These are phyloP conservation scores for Lichtheimia hyalospora DNA, from an alignment of 371 early-diverging fungal genomes.

Conservation along the genomic window DNA sequence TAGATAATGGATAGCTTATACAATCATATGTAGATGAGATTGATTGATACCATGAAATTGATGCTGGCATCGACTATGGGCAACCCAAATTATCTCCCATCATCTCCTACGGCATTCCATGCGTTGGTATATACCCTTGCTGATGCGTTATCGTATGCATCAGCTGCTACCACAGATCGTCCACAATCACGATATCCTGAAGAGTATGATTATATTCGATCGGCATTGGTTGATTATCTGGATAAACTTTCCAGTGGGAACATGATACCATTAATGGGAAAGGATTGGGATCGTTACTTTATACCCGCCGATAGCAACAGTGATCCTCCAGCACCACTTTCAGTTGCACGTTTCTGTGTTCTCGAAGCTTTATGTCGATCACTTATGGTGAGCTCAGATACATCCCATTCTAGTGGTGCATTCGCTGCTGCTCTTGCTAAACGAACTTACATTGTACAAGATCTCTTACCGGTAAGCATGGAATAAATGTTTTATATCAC, in stretches of 20 bases:
- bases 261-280: slow-evolving; percentile 26
- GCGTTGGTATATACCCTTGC: slow-evolving; percentile 43
- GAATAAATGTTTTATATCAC: neutral
- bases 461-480: slow-evolving; percentile 23
- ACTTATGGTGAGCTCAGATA: slow-evolving; percentile 18
- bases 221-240: slow-evolving; percentile 24
- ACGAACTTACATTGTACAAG: slow-evolving; percentile 24
- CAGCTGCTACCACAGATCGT: slow-evolving; percentile 2
- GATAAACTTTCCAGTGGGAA: slow-evolving; percentile 30
- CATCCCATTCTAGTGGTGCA: neutral
- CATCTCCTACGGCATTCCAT: slow-evolving; percentile 39
- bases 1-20: neutral
- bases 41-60: slow-evolving; percentile 25
- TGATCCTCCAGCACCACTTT: slow-evolving; percentile 1
- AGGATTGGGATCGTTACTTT: slow-evolving; percentile 24
- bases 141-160: slow-evolving; percentile 27
- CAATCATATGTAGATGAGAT: slow-evolving; percentile 23
- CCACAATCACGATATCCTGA: slow-evolving; percentile 12
- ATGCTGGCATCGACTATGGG: slow-evolving; percentile 24
- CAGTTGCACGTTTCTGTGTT: slow-evolving; percentile 29
- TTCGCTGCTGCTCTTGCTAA: slow-evolving; percentile 2
- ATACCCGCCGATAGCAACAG: neutral
- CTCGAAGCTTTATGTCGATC: slow-evolving; percentile 33
- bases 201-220: slow-evolving; percentile 15
- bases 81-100: slow-evolving; percentile 34